Base-by-base conservation (phyloP, 1,139 yeast genomes). In the Pichia sp. region DNA sequence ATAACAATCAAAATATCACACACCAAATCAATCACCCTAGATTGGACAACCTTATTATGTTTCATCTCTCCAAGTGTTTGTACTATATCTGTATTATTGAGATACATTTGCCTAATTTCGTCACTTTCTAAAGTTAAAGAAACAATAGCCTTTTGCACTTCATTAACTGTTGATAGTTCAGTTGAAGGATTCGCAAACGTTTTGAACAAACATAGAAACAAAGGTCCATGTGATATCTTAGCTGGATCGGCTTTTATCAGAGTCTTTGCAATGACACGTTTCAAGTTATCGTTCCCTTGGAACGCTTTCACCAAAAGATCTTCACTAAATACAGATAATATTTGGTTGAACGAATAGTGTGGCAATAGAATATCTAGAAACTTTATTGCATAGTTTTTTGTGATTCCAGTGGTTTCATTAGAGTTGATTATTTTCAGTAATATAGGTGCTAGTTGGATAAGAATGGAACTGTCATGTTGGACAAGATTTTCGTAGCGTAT, bases 11-110 rank as follows among this genome's bases (percentile, higher is more conserved):
- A 50, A 24, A 68, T 48, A 2, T 58, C 62, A 20, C 59, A 54
- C 2, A 65, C 50, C 46, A 69, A 54, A 49, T 67, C 71, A 33
- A 63, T 61, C 5, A 64, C 50, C 47, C 72, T 59, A 6, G 69
- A 61, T 24, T 58, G 55, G 1, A 61, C 51, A 17, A 62, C 52
- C 2, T 59, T 57, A 45, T 64, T 58, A 3, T 36, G 10, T 45
- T 61, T 61, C 63, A 69, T 64, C 24, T 59, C 47, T 3, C 48
- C 31, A 44, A 67, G 52, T n/a, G 62, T 38, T 5, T 48, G 44
- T 16, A 58, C 38, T 7, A 67, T 57, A 14, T 33, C 48, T 38
- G 63, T 66, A 40, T 60, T 57, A 1, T 65, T 61, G 3, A 59
- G 29, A 10, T 67, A 50, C 41, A 68, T 57, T 38, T 68, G 60